phyloP scores from a whole-genome alignment of 1,284 basidiomycete genomes.

The Neolentinus lepideus region DNA sequence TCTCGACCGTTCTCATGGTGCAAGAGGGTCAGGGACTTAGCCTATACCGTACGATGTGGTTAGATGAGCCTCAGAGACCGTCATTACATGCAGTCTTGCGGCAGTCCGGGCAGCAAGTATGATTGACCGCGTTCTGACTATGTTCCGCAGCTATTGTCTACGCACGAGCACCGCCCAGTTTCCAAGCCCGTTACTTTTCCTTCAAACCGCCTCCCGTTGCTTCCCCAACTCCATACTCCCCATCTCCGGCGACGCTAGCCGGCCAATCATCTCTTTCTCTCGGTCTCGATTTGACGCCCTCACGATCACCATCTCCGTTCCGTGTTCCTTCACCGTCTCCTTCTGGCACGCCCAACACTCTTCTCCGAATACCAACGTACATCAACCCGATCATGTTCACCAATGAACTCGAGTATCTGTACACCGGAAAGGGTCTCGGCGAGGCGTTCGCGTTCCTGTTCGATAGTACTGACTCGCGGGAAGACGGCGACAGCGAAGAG shows the following conservation, averaged over 20 bases:
- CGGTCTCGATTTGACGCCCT: constrained; percentile 39
- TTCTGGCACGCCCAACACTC: neutral
- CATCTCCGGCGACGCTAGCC: constrained; percentile 24
- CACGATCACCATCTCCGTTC: constrained; percentile 32
- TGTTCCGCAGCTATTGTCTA: constrained; percentile 76
- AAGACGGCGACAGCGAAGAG: constrained; percentile 54
- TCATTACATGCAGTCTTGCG: neutral
- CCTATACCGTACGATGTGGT: no score
- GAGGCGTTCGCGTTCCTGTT: constrained; percentile 88
- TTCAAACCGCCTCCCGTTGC: constrained; percentile 50
- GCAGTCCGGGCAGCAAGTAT: neutral
- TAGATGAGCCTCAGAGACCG: no score
- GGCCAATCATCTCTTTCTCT: constrained; percentile 60
- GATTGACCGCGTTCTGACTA: neutral
- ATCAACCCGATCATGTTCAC: constrained; percentile 74
- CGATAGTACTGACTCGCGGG: constrained; percentile 53
- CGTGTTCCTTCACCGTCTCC: constrained; percentile 28
- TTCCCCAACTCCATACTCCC: constrained; percentile 48
- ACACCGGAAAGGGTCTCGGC: constrained; percentile 82
- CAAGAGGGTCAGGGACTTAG: no score
- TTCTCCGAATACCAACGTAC: constrained; percentile 51
- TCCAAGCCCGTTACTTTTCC: constrained; percentile 81
- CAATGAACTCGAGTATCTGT: constrained; percentile 86
- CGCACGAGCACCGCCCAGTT: constrained; percentile 83
- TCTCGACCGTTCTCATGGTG: no score